phyloP scores from a whole-genome alignment of 208 protist species.

The Acanthamoeba divionensis region DNA sequence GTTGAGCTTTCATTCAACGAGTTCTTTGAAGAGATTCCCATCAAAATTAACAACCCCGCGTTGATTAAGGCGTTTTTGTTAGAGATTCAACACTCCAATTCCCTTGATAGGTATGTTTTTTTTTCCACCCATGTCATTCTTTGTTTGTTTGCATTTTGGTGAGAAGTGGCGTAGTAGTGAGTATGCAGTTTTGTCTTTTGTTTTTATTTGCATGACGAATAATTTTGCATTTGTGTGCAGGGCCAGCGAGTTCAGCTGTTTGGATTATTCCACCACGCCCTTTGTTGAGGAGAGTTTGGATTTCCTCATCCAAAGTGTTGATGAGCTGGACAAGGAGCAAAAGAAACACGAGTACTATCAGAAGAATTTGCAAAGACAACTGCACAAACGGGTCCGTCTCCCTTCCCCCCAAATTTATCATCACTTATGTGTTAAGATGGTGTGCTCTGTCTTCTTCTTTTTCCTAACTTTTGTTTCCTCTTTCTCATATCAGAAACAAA shows the following conservation, averaged over 20 bases:
- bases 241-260: not conserved
- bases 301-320: constrained; percentile 67
- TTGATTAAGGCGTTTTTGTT: constrained; percentile 80
- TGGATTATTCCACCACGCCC: not conserved
- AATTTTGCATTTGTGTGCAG: not conserved
- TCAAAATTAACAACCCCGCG: constrained; percentile 80
- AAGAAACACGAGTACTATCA: constrained; percentile 47
- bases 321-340: constrained; percentile 61
- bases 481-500: not conserved
- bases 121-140: constrained; percentile 63
- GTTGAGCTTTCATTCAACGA: constrained; percentile 53
- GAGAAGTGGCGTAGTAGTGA: constrained; percentile 49
- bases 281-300: constrained; percentile 63
- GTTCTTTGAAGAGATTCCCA: constrained; percentile 84
- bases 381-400: constrained; percentile 5
- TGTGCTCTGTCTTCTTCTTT: not conserved
- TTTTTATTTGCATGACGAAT: not conserved
- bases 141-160: constrained; percentile 64
- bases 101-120: not conserved
- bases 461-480: not conserved
- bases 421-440: not conserved
- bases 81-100: constrained; percentile 70
- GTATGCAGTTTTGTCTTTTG: not conserved
- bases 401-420: not conserved
- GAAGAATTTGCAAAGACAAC: constrained; percentile 43